Evolutionary conservation across 2,329 filamentous ascomycete species (phyloP), one percentile per base, ranked within the genome.

Genomic region (Cercospora sesami): DNA sequence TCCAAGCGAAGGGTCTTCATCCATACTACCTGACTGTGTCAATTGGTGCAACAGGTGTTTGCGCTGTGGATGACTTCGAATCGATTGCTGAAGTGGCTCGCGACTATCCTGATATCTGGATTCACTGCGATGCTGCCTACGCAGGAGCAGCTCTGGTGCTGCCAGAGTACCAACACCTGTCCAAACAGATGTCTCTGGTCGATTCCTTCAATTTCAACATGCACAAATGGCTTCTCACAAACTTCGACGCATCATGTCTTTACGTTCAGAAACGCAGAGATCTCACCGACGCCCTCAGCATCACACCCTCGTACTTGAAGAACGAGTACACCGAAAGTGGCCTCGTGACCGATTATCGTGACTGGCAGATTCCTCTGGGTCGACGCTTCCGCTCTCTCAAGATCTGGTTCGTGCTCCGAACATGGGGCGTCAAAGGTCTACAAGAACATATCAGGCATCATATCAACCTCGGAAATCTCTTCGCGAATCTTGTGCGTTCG

Each of bases 141-240:
- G 94, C 94, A 0, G 94, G 94, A 2, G 89, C 92, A 0, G 91
- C 94, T 0, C 87, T 98, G 3, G 83, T 97, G 3, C 89, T 91
- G 23, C 90, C 93, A 2, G 92, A 96, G 79, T 91, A 91, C 80
- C 91, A 93, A 71, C 85, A 90, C 72, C 84, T 93, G 60, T 84
- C 89, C 1, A 76, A 82, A 23, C 81, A 87, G 8, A 85, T 94
- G 61, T 81, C 84, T 1, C 81, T 84, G 23, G 93, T 96, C 77
- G 91, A 97, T 82, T 93, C 90, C 71, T 97, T 96, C 85, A 90
- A 97, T 80, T 88, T 94, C 83, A 98, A 97, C 83, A 91, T 97
- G 87, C 94, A 97, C 85, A 98, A 98, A 83, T 97, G 94, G 94
- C 85, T 97, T 59, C 88, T 97, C 18, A 93, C 93, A 66, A 97